A percentile compares a stretch with the other conserved stretches of the same genome.
phyloP scores from a whole-genome alignment of 108 stramenopile genomes.

The Parietichytrium sp. region DNA sequence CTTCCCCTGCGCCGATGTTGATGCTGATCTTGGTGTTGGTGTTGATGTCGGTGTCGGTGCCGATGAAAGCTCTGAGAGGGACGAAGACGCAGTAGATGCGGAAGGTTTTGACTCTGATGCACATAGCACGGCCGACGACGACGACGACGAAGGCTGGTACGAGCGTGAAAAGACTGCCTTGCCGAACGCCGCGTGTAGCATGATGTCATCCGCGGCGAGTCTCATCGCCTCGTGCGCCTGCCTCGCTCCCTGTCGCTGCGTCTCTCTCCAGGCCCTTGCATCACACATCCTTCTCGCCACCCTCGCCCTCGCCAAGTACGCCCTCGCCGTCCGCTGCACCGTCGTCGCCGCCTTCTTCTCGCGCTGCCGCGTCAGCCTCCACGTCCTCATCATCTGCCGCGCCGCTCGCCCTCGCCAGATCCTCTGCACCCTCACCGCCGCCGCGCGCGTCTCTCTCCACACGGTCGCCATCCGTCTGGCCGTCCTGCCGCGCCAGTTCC shows the following conservation, averaged over 20 bases:
- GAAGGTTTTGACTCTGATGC: background rate
- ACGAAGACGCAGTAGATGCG: background rate
- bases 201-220: no score
- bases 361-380: background rate
- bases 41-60: no score
- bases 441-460: background rate
- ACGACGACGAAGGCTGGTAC: no score
- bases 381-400: conserved; percentile 10
- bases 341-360: background rate
- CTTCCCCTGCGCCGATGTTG: no score
- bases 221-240: no score
- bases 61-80: background rate
- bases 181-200: no score
- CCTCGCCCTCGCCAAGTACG: background rate
- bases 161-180: no score
- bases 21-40: no score
- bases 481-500: background rate
- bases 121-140: no score
- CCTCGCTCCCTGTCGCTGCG: background rate
- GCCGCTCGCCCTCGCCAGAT: background rate
- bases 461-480: background rate
- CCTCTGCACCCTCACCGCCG: background rate
- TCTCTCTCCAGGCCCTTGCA: conserved; percentile 8
- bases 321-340: background rate
- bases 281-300: background rate